Evolutionary conservation across 495 filamentous ascomycete species (phyloP).

Genomic region (Hypoxylon crocopeplum): DNA sequence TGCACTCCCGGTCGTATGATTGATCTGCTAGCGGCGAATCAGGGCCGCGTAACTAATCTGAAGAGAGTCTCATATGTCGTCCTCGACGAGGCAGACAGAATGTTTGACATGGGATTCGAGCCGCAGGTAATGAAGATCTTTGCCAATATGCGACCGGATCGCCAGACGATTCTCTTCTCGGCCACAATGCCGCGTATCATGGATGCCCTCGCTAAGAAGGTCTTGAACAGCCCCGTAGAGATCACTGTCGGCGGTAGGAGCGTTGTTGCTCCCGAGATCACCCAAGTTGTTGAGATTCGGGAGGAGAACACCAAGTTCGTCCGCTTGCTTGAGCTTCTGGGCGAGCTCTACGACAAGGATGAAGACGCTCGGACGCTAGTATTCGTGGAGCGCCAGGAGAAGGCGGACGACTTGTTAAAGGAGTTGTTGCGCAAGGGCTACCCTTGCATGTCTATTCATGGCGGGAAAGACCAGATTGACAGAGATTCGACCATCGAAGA

Average conservation of each 20-base stretch:
- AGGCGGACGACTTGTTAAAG: constrained; percentile 82
- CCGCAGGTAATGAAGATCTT: constrained; percentile 98
- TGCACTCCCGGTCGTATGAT: constrained; percentile 98
- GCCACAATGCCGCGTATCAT: constrained; percentile 96
- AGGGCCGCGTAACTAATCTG: constrained; percentile 89
- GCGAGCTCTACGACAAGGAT: constrained; percentile 84
- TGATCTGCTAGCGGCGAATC: constrained; percentile 90
- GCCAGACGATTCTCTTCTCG: constrained; percentile 94
- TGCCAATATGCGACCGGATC: constrained; percentile 85
- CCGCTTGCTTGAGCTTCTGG: constrained; percentile 83
- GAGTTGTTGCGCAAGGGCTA: constrained; percentile 90
- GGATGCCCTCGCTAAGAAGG: constrained; percentile 88
- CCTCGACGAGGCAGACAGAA: constrained; percentile 95
- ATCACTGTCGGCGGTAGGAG: constrained; percentile 91
- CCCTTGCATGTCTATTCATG: constrained; percentile 95
- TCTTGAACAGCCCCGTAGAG: constrained; percentile 83
- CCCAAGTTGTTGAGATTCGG: constrained; percentile 89
- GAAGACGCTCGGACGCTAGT: constrained; percentile 89
- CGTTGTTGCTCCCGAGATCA: constrained; percentile 93
- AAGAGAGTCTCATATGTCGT: constrained; percentile 90
- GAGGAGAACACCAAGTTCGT: constrained; percentile 84
- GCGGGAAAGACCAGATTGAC: constrained; percentile 94
- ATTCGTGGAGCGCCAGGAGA: constrained; percentile 95
- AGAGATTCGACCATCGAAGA: constrained; percentile 93
- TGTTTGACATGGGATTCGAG: constrained; percentile 99